Conservation (phyloP, 257 asterid species). For the Hygrophila difformis region DNA sequence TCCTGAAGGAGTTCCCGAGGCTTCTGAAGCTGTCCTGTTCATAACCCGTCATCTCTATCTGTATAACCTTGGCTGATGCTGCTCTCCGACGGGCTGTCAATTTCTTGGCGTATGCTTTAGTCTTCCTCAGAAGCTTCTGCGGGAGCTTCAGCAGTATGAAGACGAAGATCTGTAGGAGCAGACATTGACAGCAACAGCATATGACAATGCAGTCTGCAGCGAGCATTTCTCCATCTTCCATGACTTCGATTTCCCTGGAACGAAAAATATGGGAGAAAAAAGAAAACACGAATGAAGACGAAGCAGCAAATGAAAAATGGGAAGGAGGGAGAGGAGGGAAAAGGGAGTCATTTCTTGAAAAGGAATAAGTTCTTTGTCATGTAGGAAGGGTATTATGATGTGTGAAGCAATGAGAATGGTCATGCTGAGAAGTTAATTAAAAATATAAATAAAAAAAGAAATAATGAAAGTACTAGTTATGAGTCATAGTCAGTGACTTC, state of each 20-base stretch:
- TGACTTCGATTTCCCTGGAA: conserved; percentile 21
- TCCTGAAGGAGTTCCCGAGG: conserved; percentile 23
- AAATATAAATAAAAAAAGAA: not conserved
- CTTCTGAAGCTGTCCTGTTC: conserved; percentile 27
- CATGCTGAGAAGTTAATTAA: conserved; percentile 33
- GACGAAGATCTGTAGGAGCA: conserved; percentile 63
- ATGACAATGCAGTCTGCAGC: conserved; percentile 83
- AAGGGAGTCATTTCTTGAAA: conserved; percentile 34
- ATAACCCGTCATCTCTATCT: conserved; percentile 18
- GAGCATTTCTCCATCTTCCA: conserved; percentile 54
- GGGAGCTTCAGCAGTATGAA: conserved; percentile 59
- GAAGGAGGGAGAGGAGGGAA: conserved; percentile 15
- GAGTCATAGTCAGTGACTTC: conserved; percentile 40
- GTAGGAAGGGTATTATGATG: conserved; percentile 43
- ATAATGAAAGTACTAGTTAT: conserved; percentile 15
- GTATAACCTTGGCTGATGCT: conserved; percentile 17
- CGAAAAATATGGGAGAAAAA: too few relatives aligned
- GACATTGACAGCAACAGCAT: conserved; percentile 77
- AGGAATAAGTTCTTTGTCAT: conserved; percentile 42
- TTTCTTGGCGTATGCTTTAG: conserved; percentile 35
- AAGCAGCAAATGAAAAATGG: conserved; percentile 15
- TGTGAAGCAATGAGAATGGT: conserved; percentile 66
- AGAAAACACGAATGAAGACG: conserved; percentile 4
- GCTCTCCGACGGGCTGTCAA: conserved; percentile 24
- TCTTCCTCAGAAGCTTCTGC: conserved; percentile 31